Evolutionary conservation across 768 basidiomycete species (phyloP), one percentile per base, ranked within the genome.

Genomic region (Calocybe cyanea): DNA sequence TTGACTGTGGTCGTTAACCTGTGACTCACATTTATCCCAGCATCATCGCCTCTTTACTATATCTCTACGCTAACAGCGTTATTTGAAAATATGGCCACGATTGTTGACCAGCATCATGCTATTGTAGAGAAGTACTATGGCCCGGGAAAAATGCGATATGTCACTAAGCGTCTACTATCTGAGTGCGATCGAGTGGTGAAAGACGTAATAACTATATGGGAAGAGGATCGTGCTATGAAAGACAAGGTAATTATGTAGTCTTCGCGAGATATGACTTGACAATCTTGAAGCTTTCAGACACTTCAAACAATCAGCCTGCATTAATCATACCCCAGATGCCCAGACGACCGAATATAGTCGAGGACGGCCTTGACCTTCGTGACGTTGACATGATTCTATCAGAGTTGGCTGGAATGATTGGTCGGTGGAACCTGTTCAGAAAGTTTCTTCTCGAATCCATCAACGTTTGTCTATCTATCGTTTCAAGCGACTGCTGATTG

Each of bases 111-210:
- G 58, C 96, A 99, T 60, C 95, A 96, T 54, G 90, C 92, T 2
- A 82, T 99, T 4, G 94, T 99, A 1, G 95, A 97, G 60, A 98
- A 96, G 66, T 98, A 99, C 66, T 99, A 99, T 57, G 96, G 96
- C 0, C 55, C 63, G 7, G 88, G 92, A 0, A 86, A 87, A 62
- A 98, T 98, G 95, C 68, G 73, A 33, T 76, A 66, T 28, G 92
- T 95, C 10, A 78, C 93, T 2, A 68, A 75, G 18, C 75, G 83
- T 34, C 70, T 99, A 7, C 64, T 96, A 38, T 78, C 83, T 46
- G 94, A 98, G 60, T 89, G 88, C 43, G 95, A 97, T 63, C 73
- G 83, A 24, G 87, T 95, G 14, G 83, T 91, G 0, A 77, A 80
- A 54, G 75, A 75, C 19, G 70, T 95, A 1, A 67, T 92, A 3